These are phyloP conservation scores for Lachancea fermentati DNA, from an alignment of 805 yeast species.

Conservation along the genomic window DNA sequence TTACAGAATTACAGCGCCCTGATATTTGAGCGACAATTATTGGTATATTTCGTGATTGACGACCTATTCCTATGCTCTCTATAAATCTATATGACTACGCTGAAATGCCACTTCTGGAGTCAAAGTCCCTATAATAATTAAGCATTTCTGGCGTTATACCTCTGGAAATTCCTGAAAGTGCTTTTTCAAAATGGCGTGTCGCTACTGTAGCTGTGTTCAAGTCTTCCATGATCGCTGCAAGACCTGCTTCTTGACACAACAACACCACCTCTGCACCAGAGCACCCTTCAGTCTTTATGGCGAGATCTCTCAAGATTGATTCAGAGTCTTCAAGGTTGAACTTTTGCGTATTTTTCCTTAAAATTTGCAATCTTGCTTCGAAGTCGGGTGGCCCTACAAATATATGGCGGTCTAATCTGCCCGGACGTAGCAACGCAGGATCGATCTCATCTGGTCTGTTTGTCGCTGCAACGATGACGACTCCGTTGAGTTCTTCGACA, in stretches of 20 bases:
- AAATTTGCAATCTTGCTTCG: constrained; percentile 72
- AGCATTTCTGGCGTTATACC: constrained; percentile 87
- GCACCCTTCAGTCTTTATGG: constrained; percentile 74
- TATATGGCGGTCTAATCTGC: constrained; percentile 87
- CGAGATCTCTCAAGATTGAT: constrained; percentile 48
- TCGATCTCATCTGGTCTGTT: constrained; percentile 93
- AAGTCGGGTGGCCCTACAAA: constrained; percentile 90
- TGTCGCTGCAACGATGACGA: constrained; percentile 92
- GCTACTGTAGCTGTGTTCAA: constrained; percentile 47
- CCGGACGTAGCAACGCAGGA: constrained; percentile 90
- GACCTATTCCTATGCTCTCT: neutral
- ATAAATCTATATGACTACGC: constrained; percentile 9
- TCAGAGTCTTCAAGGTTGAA: constrained; percentile 49
- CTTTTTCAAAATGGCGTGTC: constrained; percentile 66
- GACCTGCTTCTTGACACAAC: constrained; percentile 91
- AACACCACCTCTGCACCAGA: constrained; percentile 96
- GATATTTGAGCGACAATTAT: no score
- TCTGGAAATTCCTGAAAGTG: constrained; percentile 58
- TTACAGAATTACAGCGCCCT: no score
- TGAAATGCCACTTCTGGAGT: constrained; percentile 37
- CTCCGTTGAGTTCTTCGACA: constrained; percentile 90
- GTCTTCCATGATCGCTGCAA: constrained; percentile 86
- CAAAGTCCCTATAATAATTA: constrained; percentile 55
- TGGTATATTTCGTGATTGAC: no score
- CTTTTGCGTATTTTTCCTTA: constrained; percentile 59